Base-by-base conservation (phyloP, 2,329 filamentous ascomycete species). In the Xylariaceae sp. region DNA sequence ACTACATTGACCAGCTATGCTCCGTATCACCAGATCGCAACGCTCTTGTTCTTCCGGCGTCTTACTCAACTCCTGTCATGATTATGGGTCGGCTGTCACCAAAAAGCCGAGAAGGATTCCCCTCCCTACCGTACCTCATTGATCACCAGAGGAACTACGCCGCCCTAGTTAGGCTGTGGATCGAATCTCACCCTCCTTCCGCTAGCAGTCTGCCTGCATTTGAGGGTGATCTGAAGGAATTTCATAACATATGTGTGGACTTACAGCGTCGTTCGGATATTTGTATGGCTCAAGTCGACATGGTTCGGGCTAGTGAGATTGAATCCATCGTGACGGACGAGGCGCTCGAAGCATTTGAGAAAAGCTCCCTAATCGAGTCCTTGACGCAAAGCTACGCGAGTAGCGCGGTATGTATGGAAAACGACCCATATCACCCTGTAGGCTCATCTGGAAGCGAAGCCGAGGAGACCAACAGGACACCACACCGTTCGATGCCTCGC, bases 11-110 rank as follows among this genome's bases (percentile, higher is more conserved):
- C 67, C 79, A 84, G 32, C 83, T 96, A 46, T 96, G 92, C 73
- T 83, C 86, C 6, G 89, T 96, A 51, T 86, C 89, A 1, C 81
- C 86, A 2, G 86, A 91, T 46, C 80, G 83, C 47, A 79, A 77
- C n/a, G 75, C 79, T 44, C 76, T 82, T 40, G 76, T 83, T 6
- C 79, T 90, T 6, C 88, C 89, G 1, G 87, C 91, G 1, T 90
- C 89, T 2, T 99, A 97, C 72, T 91, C 89, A 47, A 96, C 94
- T 0, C 94, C 94, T 0, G 84, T 94, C 52, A 91, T 91, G 7
- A 97, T 99, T 58, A 80, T 95, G 42, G 85, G 86, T 43, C 87
- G 94, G 0, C 74, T 97, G 11, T 87, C 89, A 6, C 83, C 86
- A 7, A 86, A 86, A 0, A 89, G 89, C 6, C 83, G 89, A 53